phyloP scores from a whole-genome alignment of 169 alveolate species.

The Cryptosporidium parvum region DNA sequence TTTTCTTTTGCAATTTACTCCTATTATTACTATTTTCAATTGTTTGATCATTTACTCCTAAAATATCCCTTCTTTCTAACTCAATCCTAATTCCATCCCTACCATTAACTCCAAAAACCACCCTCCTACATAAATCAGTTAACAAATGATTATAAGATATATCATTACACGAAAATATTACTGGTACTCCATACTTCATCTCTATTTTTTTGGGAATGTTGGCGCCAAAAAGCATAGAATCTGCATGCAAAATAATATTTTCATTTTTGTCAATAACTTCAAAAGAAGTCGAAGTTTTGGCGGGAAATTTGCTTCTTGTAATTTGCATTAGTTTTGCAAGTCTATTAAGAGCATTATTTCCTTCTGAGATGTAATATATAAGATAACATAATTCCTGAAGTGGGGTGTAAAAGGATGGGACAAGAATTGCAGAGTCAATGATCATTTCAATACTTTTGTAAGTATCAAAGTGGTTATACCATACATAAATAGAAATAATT shows the following conservation, averaged over 20 bases:
- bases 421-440: conserved; percentile 53
- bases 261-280: conserved; percentile 5
- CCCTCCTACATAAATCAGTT: conserved; percentile 12
- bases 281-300: background rate
- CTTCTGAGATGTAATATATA: conserved; percentile 61
- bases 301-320: conserved; percentile 3
- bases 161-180: conserved; percentile 28
- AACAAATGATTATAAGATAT: conserved; percentile 12
- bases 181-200: conserved; percentile 26
- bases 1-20: background rate
- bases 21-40: background rate
- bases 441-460: conserved; percentile 67
- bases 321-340: conserved; percentile 28
- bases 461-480: conserved; percentile 38
- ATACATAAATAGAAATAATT: conserved; percentile 41
- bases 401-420: conserved; percentile 63
- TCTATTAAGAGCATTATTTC: conserved; percentile 59
- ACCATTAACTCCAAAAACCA: conserved; percentile 26
- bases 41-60: background rate
- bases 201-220: background rate
- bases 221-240: conserved; percentile 20
- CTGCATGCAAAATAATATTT: background rate
- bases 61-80: background rate
- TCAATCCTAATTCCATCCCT: conserved; percentile 3
- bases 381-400: conserved; percentile 58